A percentile compares a stretch with the other conserved stretches of the same genome.
These are phyloP conservation scores for Myotisia sp. DNA, from an alignment of 2,329 filamentous ascomycete species.

Conservation along the genomic window DNA sequence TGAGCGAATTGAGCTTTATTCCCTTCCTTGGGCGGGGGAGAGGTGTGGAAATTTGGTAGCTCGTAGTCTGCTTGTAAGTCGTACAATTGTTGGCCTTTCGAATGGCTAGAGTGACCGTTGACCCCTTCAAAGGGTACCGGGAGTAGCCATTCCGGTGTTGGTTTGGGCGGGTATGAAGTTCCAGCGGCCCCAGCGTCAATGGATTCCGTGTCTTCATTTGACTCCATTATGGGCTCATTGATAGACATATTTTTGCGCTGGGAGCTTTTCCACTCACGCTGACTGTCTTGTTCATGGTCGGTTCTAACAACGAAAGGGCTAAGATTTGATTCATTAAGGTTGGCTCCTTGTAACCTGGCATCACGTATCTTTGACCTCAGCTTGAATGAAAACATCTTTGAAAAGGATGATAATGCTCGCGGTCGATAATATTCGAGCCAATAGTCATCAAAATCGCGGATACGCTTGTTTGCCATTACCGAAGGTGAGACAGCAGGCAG, in stretches of 20 bases:
- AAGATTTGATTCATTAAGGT: slow-evolving; percentile 60
- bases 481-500: slow-evolving; percentile 30
- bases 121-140: slow-evolving; percentile 18
- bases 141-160: slow-evolving; percentile 16
- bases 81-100: slow-evolving; percentile 14
- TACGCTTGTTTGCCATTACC: slow-evolving; percentile 19
- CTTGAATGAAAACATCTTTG: slow-evolving; percentile 83
- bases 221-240: slow-evolving; percentile 43
- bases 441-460: slow-evolving; percentile 68
- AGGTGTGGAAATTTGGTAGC: neutral
- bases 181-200: slow-evolving; percentile 18
- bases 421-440: slow-evolving; percentile 97
- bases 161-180: slow-evolving; percentile 12
- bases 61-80: neutral
- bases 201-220: slow-evolving; percentile 29
- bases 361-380: slow-evolving; percentile 83
- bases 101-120: too few species aligned
- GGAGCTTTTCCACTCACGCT: slow-evolving; percentile 43
- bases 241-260: slow-evolving; percentile 57
- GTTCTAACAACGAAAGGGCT: slow-evolving; percentile 74
- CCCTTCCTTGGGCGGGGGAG: slow-evolving; percentile 29
- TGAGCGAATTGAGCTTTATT: slow-evolving; percentile 66
- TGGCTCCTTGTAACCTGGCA: slow-evolving; percentile 56
- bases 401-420: slow-evolving; percentile 69
- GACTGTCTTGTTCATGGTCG: slow-evolving; percentile 38